These are phyloP conservation scores for Phoma herbarum DNA, from an alignment of 2,329 filamentous ascomycete species.

Conservation along the genomic window DNA sequence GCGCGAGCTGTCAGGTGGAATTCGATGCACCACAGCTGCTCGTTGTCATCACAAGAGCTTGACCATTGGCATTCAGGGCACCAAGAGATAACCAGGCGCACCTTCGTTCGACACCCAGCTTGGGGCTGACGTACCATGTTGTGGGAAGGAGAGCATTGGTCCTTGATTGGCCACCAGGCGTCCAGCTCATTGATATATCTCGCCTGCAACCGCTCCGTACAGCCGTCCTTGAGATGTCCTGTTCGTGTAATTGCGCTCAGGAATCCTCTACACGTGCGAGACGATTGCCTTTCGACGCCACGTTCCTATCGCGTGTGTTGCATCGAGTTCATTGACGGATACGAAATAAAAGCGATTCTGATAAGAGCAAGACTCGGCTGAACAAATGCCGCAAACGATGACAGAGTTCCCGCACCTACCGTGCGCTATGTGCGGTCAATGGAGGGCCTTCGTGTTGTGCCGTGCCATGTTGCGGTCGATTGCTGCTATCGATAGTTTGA, in stretches of 20 bases:
- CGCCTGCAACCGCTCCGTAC: conserved; percentile 2
- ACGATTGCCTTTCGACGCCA: conserved; percentile 8
- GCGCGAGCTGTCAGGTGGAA: background rate
- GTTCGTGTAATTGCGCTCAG: conserved; percentile 8
- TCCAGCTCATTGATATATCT: background rate
- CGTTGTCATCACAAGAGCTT: background rate
- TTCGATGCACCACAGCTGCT: background rate
- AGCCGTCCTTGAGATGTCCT: background rate
- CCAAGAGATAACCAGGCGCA: background rate
- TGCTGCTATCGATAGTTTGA: background rate
- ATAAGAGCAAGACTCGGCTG: conserved; percentile 5
- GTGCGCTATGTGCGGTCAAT: background rate
- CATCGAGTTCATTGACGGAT: conserved; percentile 11
- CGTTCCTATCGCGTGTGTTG: conserved; percentile 12
- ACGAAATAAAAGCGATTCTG: conserved; percentile 7
- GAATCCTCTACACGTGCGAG: conserved; percentile 3
- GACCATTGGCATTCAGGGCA: conserved; percentile 2
- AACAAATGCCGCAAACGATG: background rate
- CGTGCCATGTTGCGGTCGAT: background rate
- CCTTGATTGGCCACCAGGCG: conserved; percentile 6
- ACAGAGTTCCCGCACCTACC: background rate
- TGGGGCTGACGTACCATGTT: background rate
- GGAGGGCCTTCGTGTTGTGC: background rate
- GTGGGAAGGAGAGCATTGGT: background rate
- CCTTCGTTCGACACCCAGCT: conserved; percentile 10